These are phyloP conservation scores for Cladophialophora exuberans DNA, from an alignment of 2,329 filamentous ascomycete genomes.

Conservation along the genomic window DNA sequence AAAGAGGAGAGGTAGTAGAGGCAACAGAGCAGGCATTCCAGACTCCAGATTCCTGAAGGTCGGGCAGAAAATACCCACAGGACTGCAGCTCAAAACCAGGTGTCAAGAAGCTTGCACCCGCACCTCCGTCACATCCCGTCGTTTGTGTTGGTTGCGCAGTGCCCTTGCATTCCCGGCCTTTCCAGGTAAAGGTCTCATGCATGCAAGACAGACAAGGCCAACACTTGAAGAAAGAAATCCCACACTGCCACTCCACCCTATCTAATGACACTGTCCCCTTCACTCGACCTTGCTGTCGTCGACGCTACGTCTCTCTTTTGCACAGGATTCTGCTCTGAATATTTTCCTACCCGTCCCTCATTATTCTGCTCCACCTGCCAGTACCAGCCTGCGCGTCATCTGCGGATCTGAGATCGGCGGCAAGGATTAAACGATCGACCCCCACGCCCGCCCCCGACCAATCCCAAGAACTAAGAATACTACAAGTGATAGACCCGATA, in stretches of 20 bases:
- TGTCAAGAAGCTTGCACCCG: neutral
- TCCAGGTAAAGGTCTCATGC: too few species aligned
- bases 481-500: neutral
- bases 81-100: too few species aligned
- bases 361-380: conserved; percentile 3
- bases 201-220: conserved; percentile 16
- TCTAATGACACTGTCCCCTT: neutral
- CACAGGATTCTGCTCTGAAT: conserved; percentile 1
- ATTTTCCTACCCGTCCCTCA: conserved; percentile 1
- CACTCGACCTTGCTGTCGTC: neutral
- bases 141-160: too few species aligned
- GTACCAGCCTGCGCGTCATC: conserved; percentile 5
- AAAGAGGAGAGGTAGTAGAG: too few species aligned
- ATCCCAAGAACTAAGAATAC: conserved; percentile 5
- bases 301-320: neutral
- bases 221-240: conserved; percentile 13
- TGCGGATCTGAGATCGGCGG: conserved; percentile 13
- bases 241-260: too few species aligned
- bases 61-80: too few species aligned
- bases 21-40: too few species aligned
- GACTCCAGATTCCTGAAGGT: too few species aligned
- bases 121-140: conserved; percentile 11
- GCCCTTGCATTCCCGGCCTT: conserved; percentile 18
- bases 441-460: conserved; percentile 13
- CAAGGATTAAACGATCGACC: conserved; percentile 12